phyloP scores from a whole-genome alignment of 73 alveolate species.

The Paramecium sonneborni region DNA sequence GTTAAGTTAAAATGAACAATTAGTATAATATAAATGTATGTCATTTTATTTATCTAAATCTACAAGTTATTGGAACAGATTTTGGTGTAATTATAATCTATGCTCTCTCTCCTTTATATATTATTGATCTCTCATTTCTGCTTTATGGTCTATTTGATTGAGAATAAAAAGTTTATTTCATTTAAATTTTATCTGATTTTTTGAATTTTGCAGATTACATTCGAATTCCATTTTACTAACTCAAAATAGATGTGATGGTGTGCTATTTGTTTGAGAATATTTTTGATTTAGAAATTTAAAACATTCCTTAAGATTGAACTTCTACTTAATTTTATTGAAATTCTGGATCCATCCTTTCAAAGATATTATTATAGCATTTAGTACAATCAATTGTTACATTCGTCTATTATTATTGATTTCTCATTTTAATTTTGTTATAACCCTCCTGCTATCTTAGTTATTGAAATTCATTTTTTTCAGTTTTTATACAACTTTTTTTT shows the following conservation, averaged over 20 bases:
- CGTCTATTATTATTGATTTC: neutral
- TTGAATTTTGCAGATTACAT: neutral
- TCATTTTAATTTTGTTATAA: neutral
- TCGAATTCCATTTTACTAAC: neutral
- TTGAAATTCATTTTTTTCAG: neutral
- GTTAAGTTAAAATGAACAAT: constrained; percentile 63
- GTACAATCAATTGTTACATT: constrained; percentile 1
- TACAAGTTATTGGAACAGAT: neutral
- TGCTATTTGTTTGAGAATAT: neutral
- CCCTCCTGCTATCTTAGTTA: neutral
- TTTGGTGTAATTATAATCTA: neutral
- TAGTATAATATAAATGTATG: neutral
- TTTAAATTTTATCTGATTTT: neutral
- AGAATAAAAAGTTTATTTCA: neutral
- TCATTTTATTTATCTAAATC: neutral
- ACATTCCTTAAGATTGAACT: neutral
- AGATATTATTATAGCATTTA: neutral
- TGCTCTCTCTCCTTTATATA: neutral
- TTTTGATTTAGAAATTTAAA: neutral
- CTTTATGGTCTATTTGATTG: neutral
- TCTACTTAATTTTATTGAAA: neutral
- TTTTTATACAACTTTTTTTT: neutral
- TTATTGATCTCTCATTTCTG: neutral
- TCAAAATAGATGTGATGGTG: neutral
- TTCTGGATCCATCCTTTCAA: constrained; percentile 15